A percentile compares a stretch with the other conserved stretches of the same genome.
These are phyloP conservation scores for Wickerhamiella alocasiicola DNA, from an alignment of 805 yeast species.

Conservation along the genomic window DNA sequence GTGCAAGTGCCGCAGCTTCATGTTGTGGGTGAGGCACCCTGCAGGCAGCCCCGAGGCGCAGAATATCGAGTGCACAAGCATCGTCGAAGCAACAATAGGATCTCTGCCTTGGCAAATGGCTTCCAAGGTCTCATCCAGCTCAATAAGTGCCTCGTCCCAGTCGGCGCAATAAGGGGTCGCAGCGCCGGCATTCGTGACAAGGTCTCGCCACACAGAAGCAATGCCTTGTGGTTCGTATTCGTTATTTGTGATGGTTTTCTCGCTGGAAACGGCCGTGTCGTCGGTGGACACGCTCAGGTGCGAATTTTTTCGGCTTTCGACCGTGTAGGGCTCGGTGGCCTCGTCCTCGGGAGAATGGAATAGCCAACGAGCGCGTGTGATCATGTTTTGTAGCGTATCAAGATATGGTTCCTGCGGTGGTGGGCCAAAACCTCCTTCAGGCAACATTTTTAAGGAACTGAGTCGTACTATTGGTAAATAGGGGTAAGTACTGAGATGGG, in stretches of 20 bases:
- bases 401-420: conserved; percentile 5
- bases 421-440: conserved; percentile 6
- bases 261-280: background rate
- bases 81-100: background rate
- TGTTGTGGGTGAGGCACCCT: background rate
- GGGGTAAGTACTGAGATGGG: background rate
- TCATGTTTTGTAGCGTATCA: conserved; percentile 1
- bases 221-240: background rate
- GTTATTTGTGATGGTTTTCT: background rate
- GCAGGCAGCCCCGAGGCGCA: conserved; percentile 7
- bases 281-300: conserved; percentile 2
- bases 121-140: background rate
- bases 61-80: conserved; percentile 4
- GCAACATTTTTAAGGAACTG: conserved; percentile 6
- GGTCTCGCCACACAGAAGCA: conserved; percentile 1
- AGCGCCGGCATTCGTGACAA: background rate
- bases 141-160: conserved; percentile 4
- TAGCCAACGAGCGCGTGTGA: conserved; percentile 1
- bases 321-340: no score
- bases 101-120: background rate
- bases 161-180: conserved; percentile 5
- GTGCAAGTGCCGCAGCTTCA: background rate
- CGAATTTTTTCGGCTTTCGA: conserved; percentile 8
- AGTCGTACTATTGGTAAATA: background rate
- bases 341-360: background rate